Evolutionary conservation across 2,329 filamentous ascomycete species (phyloP), one percentile per base, ranked within the genome.

Genomic region (Hypomyces perniciosus): DNA sequence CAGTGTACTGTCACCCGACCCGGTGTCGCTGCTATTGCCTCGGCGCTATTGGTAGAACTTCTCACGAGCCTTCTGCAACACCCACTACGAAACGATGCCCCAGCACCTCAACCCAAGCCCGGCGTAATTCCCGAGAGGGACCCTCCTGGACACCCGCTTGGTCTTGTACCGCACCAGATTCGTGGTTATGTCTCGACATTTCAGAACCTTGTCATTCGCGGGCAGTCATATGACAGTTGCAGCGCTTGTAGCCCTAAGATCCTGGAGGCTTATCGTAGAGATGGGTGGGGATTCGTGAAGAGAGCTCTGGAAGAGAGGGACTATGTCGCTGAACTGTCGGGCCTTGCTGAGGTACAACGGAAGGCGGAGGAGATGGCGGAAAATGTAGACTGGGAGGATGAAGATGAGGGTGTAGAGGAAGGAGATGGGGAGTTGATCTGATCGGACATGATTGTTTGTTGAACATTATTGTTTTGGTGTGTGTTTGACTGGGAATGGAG

Each of bases 1-100:
- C 93, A 97, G 70, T 99, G 93, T 69, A 99, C 93, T 0, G 93
- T 99, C 20, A 99, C 93, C 3, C 83, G 93, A 8, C 93, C 93
- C 1, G 93, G 93, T 12, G 84, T 96, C 34, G 92, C 93, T 10
- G 86, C 90, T 8, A 93, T 96, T 51, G 93, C 93, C 6, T 96
- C 93, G 2, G 89, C 90, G 2, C 77, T 95, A 33, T 78, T 96
- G 5, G 92, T 97, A 44, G 93, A 99, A 68, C 77, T 97, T 5
- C 78, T 99, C 29, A 84, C 91, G 8, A 95, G 88, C 52, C 72
- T 96, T 34, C 74, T 96, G 8, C 93, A 99, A 64, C 92, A 96
- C 64, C 90, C 91, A 0, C 72, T 86, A 6, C 79, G 82, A n/a
- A 74, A 80, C 20, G 72, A 78, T 44, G 82, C 82, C 0, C 77